Evolutionary conservation across 257 asterid genomes (phyloP).

Genomic region (Solanum etuberosum): DNA sequence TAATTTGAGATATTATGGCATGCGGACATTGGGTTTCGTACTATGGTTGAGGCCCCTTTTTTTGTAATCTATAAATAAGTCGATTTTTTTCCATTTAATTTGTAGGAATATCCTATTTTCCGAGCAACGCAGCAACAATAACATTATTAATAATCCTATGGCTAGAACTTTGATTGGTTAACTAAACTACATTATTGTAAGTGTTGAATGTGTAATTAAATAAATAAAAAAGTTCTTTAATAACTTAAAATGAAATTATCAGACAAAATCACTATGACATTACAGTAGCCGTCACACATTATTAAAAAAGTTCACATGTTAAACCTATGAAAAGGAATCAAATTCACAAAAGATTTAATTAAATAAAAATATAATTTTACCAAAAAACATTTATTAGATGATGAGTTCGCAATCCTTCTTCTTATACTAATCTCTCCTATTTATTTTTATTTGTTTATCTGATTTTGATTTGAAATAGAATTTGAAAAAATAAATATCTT

Average conservation of each 20-base stretch:
- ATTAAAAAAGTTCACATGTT: not conserved
- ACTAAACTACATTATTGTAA: not conserved
- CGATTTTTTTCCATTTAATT: not conserved
- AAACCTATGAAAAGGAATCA: not conserved
- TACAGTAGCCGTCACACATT: not conserved
- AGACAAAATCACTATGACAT: not conserved
- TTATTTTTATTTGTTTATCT: not conserved
- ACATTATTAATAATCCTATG: not conserved
- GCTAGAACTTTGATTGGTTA: not conserved
- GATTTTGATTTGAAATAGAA: not conserved
- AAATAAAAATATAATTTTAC: not conserved
- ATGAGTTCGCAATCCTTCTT: not conserved
- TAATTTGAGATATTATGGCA: not conserved
- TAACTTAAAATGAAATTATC: not conserved
- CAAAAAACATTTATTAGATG: not conserved
- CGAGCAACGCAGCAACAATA: too few relatives aligned
- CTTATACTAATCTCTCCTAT: not conserved
- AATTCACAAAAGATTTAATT: not conserved
- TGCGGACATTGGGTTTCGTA: not conserved
- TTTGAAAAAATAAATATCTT: not conserved
- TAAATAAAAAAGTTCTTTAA: not conserved
- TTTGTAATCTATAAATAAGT: not conserved
- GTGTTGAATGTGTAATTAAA: not conserved
- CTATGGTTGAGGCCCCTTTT: not conserved
- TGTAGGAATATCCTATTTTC: too few relatives aligned